Evolutionary conservation across 495 filamentous ascomycete genomes (phyloP).

Genomic region (Penicillium roqueforti): DNA sequence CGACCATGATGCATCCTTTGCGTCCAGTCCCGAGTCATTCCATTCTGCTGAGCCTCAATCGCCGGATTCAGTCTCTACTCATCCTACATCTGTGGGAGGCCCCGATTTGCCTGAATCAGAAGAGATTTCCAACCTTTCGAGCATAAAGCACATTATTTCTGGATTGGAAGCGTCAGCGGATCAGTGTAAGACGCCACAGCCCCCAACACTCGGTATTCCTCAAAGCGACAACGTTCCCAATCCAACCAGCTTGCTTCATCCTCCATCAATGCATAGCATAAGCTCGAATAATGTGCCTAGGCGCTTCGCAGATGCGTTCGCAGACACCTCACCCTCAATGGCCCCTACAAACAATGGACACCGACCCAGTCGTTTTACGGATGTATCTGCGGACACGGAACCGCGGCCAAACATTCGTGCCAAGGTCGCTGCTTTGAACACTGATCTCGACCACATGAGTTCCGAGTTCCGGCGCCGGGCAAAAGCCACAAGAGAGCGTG

Average conservation of each 20-base stretch:
- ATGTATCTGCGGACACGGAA: constrained; percentile 1
- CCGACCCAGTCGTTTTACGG: constrained; percentile 2
- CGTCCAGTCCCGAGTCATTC: constrained; percentile 59
- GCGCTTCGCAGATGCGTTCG: background rate
- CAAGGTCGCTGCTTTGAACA: constrained; percentile 24
- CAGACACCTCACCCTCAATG: background rate
- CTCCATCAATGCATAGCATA: background rate
- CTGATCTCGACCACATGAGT: constrained; percentile 46
- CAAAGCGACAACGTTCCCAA: background rate
- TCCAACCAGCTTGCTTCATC: background rate
- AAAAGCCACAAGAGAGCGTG: constrained; percentile 51
- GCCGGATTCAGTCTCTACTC: constrained; percentile 19
- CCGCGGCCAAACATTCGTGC: background rate
- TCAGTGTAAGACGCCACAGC: background rate
- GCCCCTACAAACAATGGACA: background rate
- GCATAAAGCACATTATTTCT: background rate
- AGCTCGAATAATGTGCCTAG: background rate
- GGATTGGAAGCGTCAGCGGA: background rate
- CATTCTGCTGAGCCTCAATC: constrained; percentile 49
- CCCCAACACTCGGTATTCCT: background rate
- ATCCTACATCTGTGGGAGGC: constrained; percentile 27
- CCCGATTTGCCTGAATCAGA: constrained; percentile 18
- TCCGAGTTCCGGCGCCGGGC: constrained; percentile 51
- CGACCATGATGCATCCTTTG: constrained; percentile 34
- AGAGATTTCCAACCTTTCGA: background rate